Conservation (phyloP, 257 asterid genomes). For the Eustoma russellianum region DNA sequence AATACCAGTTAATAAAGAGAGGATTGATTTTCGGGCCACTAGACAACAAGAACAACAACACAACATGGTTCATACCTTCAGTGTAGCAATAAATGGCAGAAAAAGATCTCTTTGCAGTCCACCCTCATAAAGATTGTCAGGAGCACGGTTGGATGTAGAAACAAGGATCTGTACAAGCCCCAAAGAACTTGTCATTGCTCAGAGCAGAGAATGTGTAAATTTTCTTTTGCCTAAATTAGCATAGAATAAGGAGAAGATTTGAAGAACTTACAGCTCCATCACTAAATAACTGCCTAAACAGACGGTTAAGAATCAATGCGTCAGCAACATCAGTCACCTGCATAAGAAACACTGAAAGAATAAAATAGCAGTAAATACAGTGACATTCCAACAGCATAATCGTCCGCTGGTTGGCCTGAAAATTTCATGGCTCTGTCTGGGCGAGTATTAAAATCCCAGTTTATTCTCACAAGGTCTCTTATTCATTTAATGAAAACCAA, state of each 20-base stretch:
- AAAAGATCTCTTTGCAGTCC: constrained; percentile 89
- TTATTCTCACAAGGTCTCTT: too few species aligned
- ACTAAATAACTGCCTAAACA: constrained; percentile 62
- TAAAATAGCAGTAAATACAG: neutral
- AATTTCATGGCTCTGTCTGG: neutral
- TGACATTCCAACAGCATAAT: too few species aligned
- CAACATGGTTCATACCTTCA: constrained; percentile 43
- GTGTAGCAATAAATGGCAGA: constrained; percentile 75
- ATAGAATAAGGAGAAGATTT: neutral
- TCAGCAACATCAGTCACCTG: constrained; percentile 94
- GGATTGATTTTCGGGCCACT: too few species aligned
- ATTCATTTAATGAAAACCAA: too few species aligned
- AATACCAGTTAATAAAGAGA: too few species aligned
- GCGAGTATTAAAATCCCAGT: too few species aligned
- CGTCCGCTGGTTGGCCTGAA: neutral
- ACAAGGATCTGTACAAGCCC: constrained; percentile 56
- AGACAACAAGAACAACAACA: neutral
- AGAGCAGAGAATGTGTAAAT: constrained; percentile 1
- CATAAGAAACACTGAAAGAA: constrained; percentile 2
- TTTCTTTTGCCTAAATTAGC: neutral
- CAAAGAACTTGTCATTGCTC: constrained; percentile 1
- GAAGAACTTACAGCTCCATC: constrained; percentile 65
- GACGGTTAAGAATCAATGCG: constrained; percentile 77
- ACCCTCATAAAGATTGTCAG: constrained; percentile 86
- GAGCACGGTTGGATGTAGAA: constrained; percentile 91